These are phyloP conservation scores for Colletotrichum sp. DNA, from an alignment of 2,329 filamentous ascomycete genomes.

Conservation along the genomic window DNA sequence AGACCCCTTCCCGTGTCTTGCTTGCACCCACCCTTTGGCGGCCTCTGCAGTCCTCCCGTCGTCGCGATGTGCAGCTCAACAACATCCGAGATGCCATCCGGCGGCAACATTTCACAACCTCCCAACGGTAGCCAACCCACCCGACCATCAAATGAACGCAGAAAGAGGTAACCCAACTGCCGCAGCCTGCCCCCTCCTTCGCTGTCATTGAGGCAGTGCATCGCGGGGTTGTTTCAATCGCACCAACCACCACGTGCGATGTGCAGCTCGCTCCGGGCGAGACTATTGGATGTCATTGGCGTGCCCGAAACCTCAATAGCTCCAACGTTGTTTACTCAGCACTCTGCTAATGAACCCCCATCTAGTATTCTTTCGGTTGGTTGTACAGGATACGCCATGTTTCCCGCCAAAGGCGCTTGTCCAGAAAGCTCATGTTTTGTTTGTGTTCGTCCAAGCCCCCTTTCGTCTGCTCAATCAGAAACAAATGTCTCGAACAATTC, in stretches of 20 bases:
- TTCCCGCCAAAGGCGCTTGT: not conserved
- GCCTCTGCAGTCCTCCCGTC: not conserved
- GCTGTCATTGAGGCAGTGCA: not conserved
- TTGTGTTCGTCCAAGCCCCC: not conserved
- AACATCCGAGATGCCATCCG: not conserved
- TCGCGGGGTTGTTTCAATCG: not conserved
- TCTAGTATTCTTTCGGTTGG: not conserved
- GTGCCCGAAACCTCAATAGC: not conserved
- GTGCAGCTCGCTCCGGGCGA: not conserved
- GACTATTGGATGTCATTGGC: not conserved
- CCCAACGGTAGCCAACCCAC: not conserved
- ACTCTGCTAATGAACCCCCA: not conserved
- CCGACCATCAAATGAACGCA: not conserved
- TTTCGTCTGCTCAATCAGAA: not conserved
- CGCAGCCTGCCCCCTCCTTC: not conserved
- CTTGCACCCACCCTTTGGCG: not conserved
- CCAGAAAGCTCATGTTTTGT: not conserved
- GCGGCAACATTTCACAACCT: not conserved
- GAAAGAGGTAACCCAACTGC: not conserved
- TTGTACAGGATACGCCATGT: not conserved
- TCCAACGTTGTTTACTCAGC: not conserved
- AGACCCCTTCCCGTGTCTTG: not conserved
- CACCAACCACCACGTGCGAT: conserved; percentile 3
- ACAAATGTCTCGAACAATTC: not conserved
- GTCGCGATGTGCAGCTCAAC: not conserved